Percentiles rank a stretch among this genome's conserved stretches.
Evolutionary conservation across 441 rosid species (phyloP).

Genomic region (Aquilaria agallochum): DNA sequence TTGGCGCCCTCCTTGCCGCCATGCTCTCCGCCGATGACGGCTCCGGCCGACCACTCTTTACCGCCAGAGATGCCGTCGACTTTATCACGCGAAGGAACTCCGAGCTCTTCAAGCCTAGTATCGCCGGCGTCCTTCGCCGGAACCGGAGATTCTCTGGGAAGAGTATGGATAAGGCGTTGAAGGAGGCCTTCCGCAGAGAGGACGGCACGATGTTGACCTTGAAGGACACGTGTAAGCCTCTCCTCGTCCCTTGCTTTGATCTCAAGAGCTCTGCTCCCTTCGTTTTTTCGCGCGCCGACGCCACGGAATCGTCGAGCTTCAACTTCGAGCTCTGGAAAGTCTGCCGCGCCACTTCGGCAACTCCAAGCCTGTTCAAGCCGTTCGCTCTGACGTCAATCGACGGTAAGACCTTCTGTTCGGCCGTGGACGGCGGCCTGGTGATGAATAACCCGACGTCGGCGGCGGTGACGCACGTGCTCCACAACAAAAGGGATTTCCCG

Average conservation of each 20-base stretch:
- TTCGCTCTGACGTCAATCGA: slow-evolving; percentile 62
- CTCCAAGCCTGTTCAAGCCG: slow-evolving; percentile 77
- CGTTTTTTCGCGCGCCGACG: slow-evolving; percentile 96
- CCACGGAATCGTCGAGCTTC: slow-evolving; percentile 81
- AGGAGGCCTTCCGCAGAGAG: slow-evolving; percentile 54
- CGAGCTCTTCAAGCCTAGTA: slow-evolving; percentile 44
- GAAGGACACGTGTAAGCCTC: slow-evolving; percentile 91
- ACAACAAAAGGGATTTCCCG: slow-evolving; percentile 93
- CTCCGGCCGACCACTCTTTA: slow-evolving; percentile 63
- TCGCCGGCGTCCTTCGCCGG: slow-evolving; percentile 39
- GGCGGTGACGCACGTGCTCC: slow-evolving; percentile 89
- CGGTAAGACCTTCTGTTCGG: slow-evolving; percentile 71
- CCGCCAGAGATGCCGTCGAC: slow-evolving; percentile 64
- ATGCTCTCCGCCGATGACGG: slow-evolving; percentile 69
- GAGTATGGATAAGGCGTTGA: slow-evolving; percentile 69
- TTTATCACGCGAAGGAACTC: slow-evolving; percentile 39
- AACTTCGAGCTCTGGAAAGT: slow-evolving; percentile 89
- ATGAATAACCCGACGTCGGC: slow-evolving; percentile 96
- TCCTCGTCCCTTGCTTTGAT: slow-evolving; percentile 93
- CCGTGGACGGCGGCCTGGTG: slow-evolving; percentile 89
- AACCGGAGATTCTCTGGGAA: slow-evolving; percentile 49
- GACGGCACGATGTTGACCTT: slow-evolving; percentile 64
- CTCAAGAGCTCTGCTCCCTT: slow-evolving; percentile 88
- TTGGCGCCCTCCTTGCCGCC: slow-evolving; percentile 76
- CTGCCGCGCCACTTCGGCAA: slow-evolving; percentile 88